Base-by-base conservation (phyloP, 495 filamentous ascomycete genomes). In the Podospora conica region DNA sequence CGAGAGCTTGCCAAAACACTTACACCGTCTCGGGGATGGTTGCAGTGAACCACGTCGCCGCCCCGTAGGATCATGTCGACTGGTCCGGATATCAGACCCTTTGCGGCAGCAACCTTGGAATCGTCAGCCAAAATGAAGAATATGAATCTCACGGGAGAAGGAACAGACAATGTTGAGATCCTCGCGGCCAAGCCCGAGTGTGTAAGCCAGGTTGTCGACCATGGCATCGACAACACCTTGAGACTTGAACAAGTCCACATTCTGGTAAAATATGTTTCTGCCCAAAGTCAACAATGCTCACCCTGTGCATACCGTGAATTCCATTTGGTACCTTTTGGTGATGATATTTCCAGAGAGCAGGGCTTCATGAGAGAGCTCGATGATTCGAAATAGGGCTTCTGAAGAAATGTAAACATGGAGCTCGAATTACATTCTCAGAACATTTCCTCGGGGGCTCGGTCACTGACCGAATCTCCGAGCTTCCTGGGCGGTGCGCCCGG, bases 191-290 rank as follows among this genome's bases (percentile, higher is more conserved):
- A 91, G 74, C 12, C 82, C 80, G 55, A 93, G 85, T 0, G 94
- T 96, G 65, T 84, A 88, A 0, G 94, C 91, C 55, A 98, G 77
- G 67, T 93, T 91, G 70, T 98, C 93, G 2, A 98, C 82, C 65
- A 93, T 85, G 1, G 78, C 76, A 70, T 98, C 87, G 0, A 98
- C 92, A 6, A 88, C 83, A 18, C 70, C 70, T 70, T 98, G 96
- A 25, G 81, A 89, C 53, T 82, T 82, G 75, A 97, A 98, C 1
- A 95, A 83, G 53, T 85, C 83, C 0, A 90, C 88, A 69, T 96
- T 86, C 63, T 90, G 88, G 74, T 98, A 98, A 76, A 91, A 98
- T 15, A 98, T 91, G 66, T 95, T 92, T 70, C 95, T 96, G 63
- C 3, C 18, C 15, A 48, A 15, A 48, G 40, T n/a, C 6, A n/a